Conservation (phyloP, 345 rosid species). For the Ricinus communis region DNA sequence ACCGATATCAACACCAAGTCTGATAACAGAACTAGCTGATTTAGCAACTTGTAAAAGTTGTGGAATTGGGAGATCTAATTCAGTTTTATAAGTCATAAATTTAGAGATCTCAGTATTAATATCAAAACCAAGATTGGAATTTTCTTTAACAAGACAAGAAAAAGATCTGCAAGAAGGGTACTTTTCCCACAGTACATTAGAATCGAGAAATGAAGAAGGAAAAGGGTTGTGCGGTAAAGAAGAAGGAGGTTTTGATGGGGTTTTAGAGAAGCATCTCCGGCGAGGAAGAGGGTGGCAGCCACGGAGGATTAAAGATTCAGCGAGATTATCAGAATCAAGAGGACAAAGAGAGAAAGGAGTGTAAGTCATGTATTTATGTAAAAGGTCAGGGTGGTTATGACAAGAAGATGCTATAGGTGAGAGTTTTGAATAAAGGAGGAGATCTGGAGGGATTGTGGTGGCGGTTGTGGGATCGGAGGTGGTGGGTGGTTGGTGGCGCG, state of each 20-base stretch:
- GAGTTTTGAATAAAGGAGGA: slow-evolving; percentile 73
- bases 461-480: slow-evolving; percentile 24
- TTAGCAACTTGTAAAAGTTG: slow-evolving; percentile 76
- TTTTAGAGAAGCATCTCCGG: slow-evolving; percentile 92
- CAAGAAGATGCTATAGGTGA: slow-evolving; percentile 88
- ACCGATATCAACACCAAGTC: slow-evolving; percentile 85
- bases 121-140: slow-evolving; percentile 64
- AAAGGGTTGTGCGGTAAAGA: slow-evolving; percentile 51
- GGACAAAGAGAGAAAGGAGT: slow-evolving; percentile 85
- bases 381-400: slow-evolving; percentile 80
- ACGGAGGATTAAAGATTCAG: slow-evolving; percentile 80
- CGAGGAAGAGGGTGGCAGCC: slow-evolving; percentile 99
- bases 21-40: slow-evolving; percentile 50
- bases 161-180: slow-evolving; percentile 69
- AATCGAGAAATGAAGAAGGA: slow-evolving; percentile 60
- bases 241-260: slow-evolving; percentile 54
- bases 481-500: slow-evolving; percentile 58
- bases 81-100: slow-evolving; percentile 54
- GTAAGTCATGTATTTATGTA: slow-evolving; percentile 82
- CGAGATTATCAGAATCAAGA: slow-evolving; percentile 63
- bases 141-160: slow-evolving; percentile 54
- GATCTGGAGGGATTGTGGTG: slow-evolving; percentile 62
- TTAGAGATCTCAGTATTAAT: slow-evolving; percentile 46
- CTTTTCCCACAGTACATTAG: slow-evolving; percentile 64
- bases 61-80: slow-evolving; percentile 82